These are phyloP conservation scores for Termitomyces sp. DNA, from an alignment of 1,284 basidiomycete genomes.

Conservation along the genomic window DNA sequence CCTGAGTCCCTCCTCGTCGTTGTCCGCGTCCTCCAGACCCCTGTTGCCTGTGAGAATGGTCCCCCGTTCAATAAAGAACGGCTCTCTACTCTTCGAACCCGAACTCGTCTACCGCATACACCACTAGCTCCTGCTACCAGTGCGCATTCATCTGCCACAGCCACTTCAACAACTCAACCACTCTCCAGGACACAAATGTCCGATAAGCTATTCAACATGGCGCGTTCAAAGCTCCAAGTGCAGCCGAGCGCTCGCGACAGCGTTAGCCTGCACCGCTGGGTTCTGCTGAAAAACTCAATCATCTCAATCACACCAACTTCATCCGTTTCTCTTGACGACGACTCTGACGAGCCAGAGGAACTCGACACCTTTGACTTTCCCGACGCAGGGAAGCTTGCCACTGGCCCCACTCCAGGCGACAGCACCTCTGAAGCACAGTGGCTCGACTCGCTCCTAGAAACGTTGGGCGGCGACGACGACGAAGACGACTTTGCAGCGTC, in stretches of 20 bases:
- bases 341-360: conserved; percentile 38
- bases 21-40: conserved; percentile 17
- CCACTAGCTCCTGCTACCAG: conserved; percentile 18
- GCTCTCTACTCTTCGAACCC: conserved; percentile 78
- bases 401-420: conserved; percentile 31
- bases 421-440: conserved; percentile 64
- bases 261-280: conserved; percentile 77
- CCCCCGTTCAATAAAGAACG: conserved; percentile 75
- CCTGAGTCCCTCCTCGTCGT: conserved; percentile 19
- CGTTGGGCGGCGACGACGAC: conserved; percentile 60
- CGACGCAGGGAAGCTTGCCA: conserved; percentile 57
- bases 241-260: conserved; percentile 58
- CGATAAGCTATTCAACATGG: conserved; percentile 54
- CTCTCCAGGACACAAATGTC: conserved; percentile 19
- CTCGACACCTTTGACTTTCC: conserved; percentile 68
- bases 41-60: conserved; percentile 60
- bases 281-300: conserved; percentile 79
- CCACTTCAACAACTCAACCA: conserved; percentile 28
- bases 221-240: conserved; percentile 69
- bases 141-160: too few relatives aligned
- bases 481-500: conserved; percentile 49
- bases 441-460: conserved; percentile 73
- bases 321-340: conserved; percentile 35
- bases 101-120: conserved; percentile 83
- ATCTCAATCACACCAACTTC: conserved; percentile 35